Base-by-base conservation (phyloP, 2,329 filamentous ascomycete genomes). In the Pyrenochaeta sp. region DNA sequence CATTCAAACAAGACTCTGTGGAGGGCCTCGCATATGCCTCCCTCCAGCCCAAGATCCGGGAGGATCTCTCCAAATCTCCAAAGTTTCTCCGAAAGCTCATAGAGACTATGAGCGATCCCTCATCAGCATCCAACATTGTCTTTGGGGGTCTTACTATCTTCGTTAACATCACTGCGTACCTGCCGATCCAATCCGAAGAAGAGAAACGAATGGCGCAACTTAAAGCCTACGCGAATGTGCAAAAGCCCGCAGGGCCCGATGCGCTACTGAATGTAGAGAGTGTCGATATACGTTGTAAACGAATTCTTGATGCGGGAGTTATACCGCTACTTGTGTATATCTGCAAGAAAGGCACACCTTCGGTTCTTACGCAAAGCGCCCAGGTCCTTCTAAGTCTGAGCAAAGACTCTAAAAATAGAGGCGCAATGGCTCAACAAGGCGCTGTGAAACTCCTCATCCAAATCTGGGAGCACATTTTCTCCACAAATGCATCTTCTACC, bases 21-120 rank as follows among this genome's bases (percentile, higher is more conserved):
- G 95, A 99, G 77, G 95, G 94, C 5, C 81, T 99, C 55, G 95
- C 94, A 12, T 98, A 97, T 73, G 89, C 92, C 4, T 96, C 94
- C 9, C 83, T 98, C 32, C 91, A 92, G 66, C 87, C 94, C 5
- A 87, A 86, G 54, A 86, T 97, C 52, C 97, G 96, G 74, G 91
- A 98, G 72, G 85, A 87, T 43, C 82, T 98, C 9, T 86, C 87
- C 11, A 82, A 83, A 43, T 90, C 97, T 69, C 73, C 80, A 3
- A 75, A 79, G 7, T 87, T 98, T 42, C 77, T 98, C 27, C 85
- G 86, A 61, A 85, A 82, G 46, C 81, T 98, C 4, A 83, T 96
- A 46, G 81, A 85, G 51, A 83, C 83, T 1, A 80, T 94, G 46
- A 65, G 61, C 20, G 60, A 67, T 23, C 51, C 70, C 15, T 63